Conservation (phyloP, 495 filamentous ascomycete genomes). For the Hyaloscypha bicolor region DNA sequence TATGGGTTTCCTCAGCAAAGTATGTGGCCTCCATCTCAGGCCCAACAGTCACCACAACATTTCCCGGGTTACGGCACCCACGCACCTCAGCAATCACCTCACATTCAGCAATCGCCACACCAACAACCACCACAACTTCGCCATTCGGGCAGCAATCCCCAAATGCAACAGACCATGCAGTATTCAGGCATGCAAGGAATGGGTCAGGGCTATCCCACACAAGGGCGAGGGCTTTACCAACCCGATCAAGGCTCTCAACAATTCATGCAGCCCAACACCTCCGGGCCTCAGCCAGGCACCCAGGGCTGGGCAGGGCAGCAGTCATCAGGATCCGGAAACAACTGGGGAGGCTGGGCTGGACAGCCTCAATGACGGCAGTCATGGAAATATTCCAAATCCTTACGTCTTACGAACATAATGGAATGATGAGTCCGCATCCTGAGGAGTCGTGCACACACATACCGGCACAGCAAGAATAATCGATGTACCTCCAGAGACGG, state of each 20-base stretch:
- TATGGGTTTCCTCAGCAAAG: conserved; percentile 31
- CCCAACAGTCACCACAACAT: conserved; percentile 31
- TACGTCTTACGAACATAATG: conserved; percentile 30
- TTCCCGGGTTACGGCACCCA: conserved; percentile 27
- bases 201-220: conserved; percentile 51
- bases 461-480: conserved; percentile 9
- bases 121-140: conserved; percentile 63
- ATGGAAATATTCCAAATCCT: conserved; percentile 3
- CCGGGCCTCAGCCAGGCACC: conserved; percentile 48
- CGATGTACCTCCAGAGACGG: conserved; percentile 25
- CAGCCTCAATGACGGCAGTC: conserved; percentile 27
- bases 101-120: conserved; percentile 51
- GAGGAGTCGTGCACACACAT: not conserved
- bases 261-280: conserved; percentile 54
- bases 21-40: conserved; percentile 36
- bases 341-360: conserved; percentile 30
- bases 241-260: conserved; percentile 61
- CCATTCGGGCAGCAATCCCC: conserved; percentile 59
- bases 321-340: conserved; percentile 28
- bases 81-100: conserved; percentile 32
- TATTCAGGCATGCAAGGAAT: conserved; percentile 64
- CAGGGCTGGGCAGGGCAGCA: conserved; percentile 48
- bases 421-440: conserved; percentile 30
- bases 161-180: conserved; percentile 61
- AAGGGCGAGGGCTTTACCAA: conserved; percentile 58